A percentile compares a stretch with the other conserved stretches of the same genome.
Evolutionary conservation across 192 early-diverging fungal species (phyloP).

Genomic region (Anaeromyces robustus): DNA sequence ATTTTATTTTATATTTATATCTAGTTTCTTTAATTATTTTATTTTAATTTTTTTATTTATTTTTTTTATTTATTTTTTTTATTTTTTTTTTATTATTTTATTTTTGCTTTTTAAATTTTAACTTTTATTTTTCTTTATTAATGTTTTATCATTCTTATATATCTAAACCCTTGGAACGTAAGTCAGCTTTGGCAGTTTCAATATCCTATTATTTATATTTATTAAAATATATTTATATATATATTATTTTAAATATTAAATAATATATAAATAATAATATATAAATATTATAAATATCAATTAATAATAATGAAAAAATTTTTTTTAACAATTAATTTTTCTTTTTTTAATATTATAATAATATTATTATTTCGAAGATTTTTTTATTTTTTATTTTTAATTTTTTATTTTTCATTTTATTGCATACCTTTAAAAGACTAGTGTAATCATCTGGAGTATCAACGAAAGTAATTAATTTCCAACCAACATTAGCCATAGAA

Average conservation of each 20-base stretch:
- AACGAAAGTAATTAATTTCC: slow-evolving; percentile 68
- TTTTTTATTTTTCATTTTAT: neutral
- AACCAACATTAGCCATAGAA: slow-evolving; percentile 73
- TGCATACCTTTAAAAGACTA: slow-evolving; percentile 55
- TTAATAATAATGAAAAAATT: too few relatives aligned
- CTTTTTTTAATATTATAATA: too few relatives aligned
- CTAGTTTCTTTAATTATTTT: too few relatives aligned
- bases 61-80: too few relatives aligned
- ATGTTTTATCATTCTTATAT: neutral
- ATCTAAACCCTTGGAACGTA: slow-evolving; percentile 39
- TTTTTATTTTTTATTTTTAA: too few relatives aligned
- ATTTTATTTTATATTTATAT: too few relatives aligned
- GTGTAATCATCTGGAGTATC: slow-evolving; percentile 84
- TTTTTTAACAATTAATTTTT: too few relatives aligned
- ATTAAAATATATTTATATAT: neutral
- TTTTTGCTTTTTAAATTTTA: too few relatives aligned
- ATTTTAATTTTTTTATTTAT: too few relatives aligned
- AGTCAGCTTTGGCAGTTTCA: slow-evolving; percentile 59
- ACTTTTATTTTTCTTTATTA: too few relatives aligned
- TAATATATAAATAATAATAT: neutral
- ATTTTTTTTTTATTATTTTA: too few relatives aligned
- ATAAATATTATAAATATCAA: neutral
- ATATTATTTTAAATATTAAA: neutral
- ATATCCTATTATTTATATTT: slow-evolving; percentile 48
- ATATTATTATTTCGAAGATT: too few relatives aligned